Conservation (phyloP, 2,329 filamentous ascomycete genomes). For the Botrytis pseudocinerea region DNA sequence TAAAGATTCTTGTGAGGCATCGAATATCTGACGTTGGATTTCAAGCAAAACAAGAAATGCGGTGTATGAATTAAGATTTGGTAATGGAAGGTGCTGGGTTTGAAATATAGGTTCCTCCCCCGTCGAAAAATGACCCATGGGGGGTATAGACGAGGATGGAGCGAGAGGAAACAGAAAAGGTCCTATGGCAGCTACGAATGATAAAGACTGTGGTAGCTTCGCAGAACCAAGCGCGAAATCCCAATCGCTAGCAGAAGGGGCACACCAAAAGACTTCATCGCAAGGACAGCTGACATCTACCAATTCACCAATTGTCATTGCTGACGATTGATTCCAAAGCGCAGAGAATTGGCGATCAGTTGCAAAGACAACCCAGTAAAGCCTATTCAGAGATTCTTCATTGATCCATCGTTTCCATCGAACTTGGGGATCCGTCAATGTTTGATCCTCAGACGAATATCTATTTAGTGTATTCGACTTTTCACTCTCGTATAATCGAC, state of each 20-base stretch:
- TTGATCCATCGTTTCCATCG: slow-evolving; percentile 32
- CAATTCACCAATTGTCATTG: slow-evolving; percentile 33
- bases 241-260: slow-evolving; percentile 33
- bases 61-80: slow-evolving; percentile 34
- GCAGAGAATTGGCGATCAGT: slow-evolving; percentile 34
- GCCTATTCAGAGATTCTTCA: slow-evolving; percentile 31
- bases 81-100: slow-evolving; percentile 23
- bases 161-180: slow-evolving; percentile 31
- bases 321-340: slow-evolving; percentile 32
- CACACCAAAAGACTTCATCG: slow-evolving; percentile 36
- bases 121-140: neutral
- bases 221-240: slow-evolving; percentile 33
- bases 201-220: slow-evolving; percentile 29
- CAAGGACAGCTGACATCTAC: slow-evolving; percentile 33
- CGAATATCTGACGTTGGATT: slow-evolving; percentile 30
- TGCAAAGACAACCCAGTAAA: slow-evolving; percentile 34
- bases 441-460: neutral
- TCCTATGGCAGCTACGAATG: slow-evolving; percentile 32
- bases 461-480: neutral
- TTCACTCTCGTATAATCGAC: slow-evolving; percentile 27
- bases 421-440: slow-evolving; percentile 20
- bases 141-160: neutral
- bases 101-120: neutral
- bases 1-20: slow-evolving; percentile 31
- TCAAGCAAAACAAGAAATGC: slow-evolving; percentile 33